Conservation (phyloP, 2,329 filamentous ascomycete genomes). For the Falciphora oryzae region DNA sequence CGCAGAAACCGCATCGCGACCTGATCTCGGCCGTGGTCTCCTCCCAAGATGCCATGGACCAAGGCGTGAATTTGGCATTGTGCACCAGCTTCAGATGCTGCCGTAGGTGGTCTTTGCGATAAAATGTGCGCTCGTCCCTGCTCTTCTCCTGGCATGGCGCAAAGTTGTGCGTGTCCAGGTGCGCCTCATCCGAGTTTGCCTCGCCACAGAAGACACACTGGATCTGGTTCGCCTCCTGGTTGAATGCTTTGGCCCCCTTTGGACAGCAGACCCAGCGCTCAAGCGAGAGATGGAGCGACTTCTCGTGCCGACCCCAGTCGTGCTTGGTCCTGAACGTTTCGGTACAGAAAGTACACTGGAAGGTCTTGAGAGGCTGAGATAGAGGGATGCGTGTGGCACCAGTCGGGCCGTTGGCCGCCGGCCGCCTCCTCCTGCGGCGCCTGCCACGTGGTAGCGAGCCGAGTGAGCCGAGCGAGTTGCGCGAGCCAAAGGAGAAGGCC, state of each 20-base stretch:
- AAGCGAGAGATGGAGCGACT: constrained; percentile 58
- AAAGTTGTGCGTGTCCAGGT: constrained; percentile 55
- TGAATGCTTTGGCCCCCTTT: constrained; percentile 47
- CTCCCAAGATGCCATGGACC: constrained; percentile 63
- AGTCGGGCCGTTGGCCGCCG: constrained; percentile 25
- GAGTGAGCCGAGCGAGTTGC: constrained; percentile 49
- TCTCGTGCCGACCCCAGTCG: constrained; percentile 65
- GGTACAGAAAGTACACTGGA: constrained; percentile 64
- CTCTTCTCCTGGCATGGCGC: constrained; percentile 61
- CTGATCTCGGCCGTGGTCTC: constrained; percentile 54
- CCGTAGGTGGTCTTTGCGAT: constrained; percentile 61
- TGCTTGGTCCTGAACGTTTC: constrained; percentile 63
- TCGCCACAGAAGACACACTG: constrained; percentile 56
- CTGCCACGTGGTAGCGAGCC: constrained; percentile 39
- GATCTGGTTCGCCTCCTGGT: constrained; percentile 51
- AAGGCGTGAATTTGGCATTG: constrained; percentile 52
- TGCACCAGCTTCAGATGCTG: constrained; percentile 60
- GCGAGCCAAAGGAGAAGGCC: constrained; percentile 52
- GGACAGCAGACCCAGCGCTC: constrained; percentile 61
- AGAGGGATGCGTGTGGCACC: constrained; percentile 29
- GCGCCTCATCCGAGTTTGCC: constrained; percentile 47
- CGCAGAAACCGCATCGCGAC: constrained; percentile 62
- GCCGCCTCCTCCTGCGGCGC: constrained; percentile 43
- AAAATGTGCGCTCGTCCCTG: constrained; percentile 57
- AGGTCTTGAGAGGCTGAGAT: constrained; percentile 45